Evolutionary conservation across 2,329 filamentous ascomycete species (phyloP).

Genomic region (Byssothecium circinans): DNA sequence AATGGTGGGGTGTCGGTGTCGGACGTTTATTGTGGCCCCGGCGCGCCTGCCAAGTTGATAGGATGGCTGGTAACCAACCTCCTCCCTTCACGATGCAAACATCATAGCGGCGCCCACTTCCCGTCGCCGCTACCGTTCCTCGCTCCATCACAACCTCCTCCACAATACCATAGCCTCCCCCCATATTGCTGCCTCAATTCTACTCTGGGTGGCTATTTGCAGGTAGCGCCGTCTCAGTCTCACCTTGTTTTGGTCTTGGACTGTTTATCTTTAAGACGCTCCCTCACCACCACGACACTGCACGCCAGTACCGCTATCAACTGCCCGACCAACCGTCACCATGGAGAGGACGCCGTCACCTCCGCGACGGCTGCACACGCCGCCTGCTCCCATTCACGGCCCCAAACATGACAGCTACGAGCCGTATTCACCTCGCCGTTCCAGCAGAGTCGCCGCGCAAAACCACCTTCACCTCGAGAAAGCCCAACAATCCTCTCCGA

Average conservation of each 20-base stretch:
- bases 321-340: conserved; percentile 2
- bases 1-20: conserved; percentile 4
- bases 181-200: conserved; percentile 1
- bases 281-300: conserved; percentile 3
- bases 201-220: background rate
- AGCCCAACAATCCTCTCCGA: conserved; percentile 8
- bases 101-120: background rate
- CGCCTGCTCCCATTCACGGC: conserved; percentile 69
- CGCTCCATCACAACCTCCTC: background rate
- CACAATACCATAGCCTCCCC: background rate
- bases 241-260: conserved; percentile 9
- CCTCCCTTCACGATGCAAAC: conserved; percentile 3
- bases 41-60: conserved; percentile 4
- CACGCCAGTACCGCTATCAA: background rate
- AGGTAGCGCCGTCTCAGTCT: background rate
- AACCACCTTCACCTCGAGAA: conserved; percentile 39
- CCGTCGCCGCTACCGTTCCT: background rate
- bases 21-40: conserved; percentile 11
- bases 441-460: conserved; percentile 62
- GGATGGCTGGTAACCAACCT: conserved; percentile 13
- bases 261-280: conserved; percentile 15
- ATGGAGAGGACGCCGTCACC: conserved; percentile 63
- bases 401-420: conserved; percentile 67
- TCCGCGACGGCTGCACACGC: conserved; percentile 62
- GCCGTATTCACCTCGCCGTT: conserved; percentile 70